phyloP scores from a whole-genome alignment of 345 rosid species.

The Carallia brachiata region DNA sequence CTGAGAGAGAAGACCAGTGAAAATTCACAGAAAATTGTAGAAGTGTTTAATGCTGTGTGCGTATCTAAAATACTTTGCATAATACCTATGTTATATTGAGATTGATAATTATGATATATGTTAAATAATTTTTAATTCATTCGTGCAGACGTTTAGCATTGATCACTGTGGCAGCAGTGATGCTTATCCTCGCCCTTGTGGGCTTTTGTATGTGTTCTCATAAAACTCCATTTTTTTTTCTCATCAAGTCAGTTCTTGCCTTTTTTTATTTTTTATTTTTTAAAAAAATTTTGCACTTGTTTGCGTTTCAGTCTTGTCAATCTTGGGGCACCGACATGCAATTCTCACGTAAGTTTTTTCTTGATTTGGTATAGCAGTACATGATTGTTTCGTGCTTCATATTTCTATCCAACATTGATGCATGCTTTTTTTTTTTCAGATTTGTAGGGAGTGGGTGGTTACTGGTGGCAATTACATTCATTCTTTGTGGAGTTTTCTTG shows the following conservation, averaged over 20 bases:
- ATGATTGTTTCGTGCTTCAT: neutral
- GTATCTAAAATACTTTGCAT: slow-evolving; percentile 25
- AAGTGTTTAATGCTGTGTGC: slow-evolving; percentile 68
- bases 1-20: slow-evolving; percentile 65
- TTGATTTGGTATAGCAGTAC: neutral
- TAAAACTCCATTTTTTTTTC: slow-evolving; percentile 10
- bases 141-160: slow-evolving; percentile 76
- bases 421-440: slow-evolving; percentile 44
- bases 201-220: slow-evolving; percentile 73
- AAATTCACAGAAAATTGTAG: slow-evolving; percentile 64
- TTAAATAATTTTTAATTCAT: slow-evolving; percentile 12
- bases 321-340: slow-evolving; percentile 70
- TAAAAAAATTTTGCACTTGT: slow-evolving; percentile 3
- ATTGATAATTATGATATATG: slow-evolving; percentile 3
- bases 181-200: slow-evolving; percentile 77
- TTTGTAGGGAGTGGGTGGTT: slow-evolving; percentile 88
- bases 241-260: slow-evolving; percentile 12
- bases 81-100: slow-evolving; percentile 2
- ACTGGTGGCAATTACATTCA: slow-evolving; percentile 76
- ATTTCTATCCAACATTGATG: slow-evolving; percentile 10
- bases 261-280: neutral
- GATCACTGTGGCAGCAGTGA: slow-evolving; percentile 76
- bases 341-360: slow-evolving; percentile 62
- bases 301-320: slow-evolving; percentile 56
- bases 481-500: slow-evolving; percentile 80